A percentile compares a stretch with the other conserved stretches of the same genome.
Conservation (phyloP, 768 basidiomycete species). For the Amylocystis lapponica region DNA sequence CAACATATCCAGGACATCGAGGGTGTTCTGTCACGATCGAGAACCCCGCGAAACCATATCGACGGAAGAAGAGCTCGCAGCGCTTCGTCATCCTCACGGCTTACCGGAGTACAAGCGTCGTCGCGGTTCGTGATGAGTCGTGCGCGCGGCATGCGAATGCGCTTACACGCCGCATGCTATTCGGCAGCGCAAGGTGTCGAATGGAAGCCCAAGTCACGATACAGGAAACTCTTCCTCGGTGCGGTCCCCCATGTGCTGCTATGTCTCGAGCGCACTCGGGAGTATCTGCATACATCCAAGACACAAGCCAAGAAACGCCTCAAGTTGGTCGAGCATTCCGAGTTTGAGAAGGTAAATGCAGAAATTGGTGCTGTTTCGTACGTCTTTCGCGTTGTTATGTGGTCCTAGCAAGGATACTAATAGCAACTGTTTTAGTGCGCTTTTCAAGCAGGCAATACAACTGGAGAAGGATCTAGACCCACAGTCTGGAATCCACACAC, state of each 20-base stretch:
- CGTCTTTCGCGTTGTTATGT: too few relatives aligned
- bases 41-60: too few relatives aligned
- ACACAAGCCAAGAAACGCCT: slow-evolving; percentile 25
- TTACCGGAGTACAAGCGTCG: too few relatives aligned
- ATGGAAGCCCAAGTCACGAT: too few relatives aligned
- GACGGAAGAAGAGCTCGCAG: too few relatives aligned
- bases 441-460: slow-evolving; percentile 20
- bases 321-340: slow-evolving; percentile 20
- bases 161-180: too few relatives aligned
- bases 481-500: slow-evolving; percentile 22
- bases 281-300: slow-evolving; percentile 25
- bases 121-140: too few relatives aligned
- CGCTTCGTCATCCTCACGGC: too few relatives aligned
- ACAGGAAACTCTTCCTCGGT: slow-evolving; percentile 32
- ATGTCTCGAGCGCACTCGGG: slow-evolving; percentile 32
- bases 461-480: slow-evolving; percentile 30
- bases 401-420: background rate
- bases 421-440: slow-evolving; percentile 12
- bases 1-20: too few relatives aligned
- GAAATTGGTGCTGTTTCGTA: slow-evolving; percentile 27
- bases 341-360: slow-evolving; percentile 8
- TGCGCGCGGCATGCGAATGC: too few relatives aligned
- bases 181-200: too few relatives aligned
- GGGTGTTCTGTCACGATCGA: too few relatives aligned
- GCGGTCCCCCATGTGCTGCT: slow-evolving; percentile 36